These are phyloP conservation scores for Candida sonorensis DNA, from an alignment of 805 yeast species.

Conservation along the genomic window DNA sequence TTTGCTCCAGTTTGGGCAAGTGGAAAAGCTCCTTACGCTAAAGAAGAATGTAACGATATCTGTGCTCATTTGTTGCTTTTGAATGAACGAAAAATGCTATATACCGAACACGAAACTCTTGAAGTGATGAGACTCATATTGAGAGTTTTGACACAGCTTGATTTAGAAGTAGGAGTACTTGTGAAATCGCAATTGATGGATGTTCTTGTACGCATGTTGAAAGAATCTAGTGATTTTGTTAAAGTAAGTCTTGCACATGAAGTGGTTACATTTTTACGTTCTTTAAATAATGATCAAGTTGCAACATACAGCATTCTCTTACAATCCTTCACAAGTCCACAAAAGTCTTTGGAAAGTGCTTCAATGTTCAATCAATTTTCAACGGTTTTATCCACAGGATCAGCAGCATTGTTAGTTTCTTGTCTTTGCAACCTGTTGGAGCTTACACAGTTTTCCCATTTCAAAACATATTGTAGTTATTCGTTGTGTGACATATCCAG, in stretches of 20 bases:
- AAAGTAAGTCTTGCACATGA: slow-evolving; percentile 16
- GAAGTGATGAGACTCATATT: slow-evolving; percentile 30
- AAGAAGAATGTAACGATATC: slow-evolving; percentile 42
- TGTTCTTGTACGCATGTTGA: slow-evolving; percentile 4
- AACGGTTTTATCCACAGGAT: slow-evolving; percentile 24
- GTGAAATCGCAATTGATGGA: not conserved
- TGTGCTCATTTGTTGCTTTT: slow-evolving; percentile 37
- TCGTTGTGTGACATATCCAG: slow-evolving; percentile 24
- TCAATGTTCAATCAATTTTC: slow-evolving; percentile 34
- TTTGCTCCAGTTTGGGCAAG: slow-evolving; percentile 25
- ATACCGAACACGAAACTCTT: slow-evolving; percentile 29
- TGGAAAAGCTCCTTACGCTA: slow-evolving; percentile 17
- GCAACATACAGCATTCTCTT: slow-evolving; percentile 27
- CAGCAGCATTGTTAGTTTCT: slow-evolving; percentile 27
- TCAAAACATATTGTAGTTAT: slow-evolving; percentile 25
- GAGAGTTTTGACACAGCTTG: slow-evolving; percentile 19
- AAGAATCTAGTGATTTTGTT: slow-evolving; percentile 13
- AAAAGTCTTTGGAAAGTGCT: slow-evolving; percentile 30
- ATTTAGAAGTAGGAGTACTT: slow-evolving; percentile 1
- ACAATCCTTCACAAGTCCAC: slow-evolving; percentile 28
- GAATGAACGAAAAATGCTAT: slow-evolving; percentile 33
- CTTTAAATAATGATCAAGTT: slow-evolving; percentile 11
- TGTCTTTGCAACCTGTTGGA: slow-evolving; percentile 37
- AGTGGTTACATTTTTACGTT: slow-evolving; percentile 6
- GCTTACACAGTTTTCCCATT: slow-evolving; percentile 26